A percentile compares a stretch with the other conserved stretches of the same genome.
These are phyloP conservation scores for Cladosporium cucumerinum DNA, from an alignment of 2,329 filamentous ascomycete species.

Conservation along the genomic window DNA sequence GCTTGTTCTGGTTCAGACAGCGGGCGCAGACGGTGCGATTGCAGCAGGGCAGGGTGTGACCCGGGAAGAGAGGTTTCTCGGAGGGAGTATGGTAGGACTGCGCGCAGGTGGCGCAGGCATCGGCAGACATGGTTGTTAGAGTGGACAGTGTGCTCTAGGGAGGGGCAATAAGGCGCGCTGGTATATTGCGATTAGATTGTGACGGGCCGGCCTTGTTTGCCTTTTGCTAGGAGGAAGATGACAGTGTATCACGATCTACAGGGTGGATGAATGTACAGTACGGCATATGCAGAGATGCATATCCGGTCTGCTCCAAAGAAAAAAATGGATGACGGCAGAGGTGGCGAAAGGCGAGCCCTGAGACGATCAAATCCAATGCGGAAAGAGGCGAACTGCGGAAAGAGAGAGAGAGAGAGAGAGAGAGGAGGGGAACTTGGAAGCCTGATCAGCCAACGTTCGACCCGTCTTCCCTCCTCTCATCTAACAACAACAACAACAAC, in stretches of 20 bases:
- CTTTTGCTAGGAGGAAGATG: not conserved
- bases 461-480: not conserved
- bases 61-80: slow-evolving; percentile 59
- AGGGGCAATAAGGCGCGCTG: not conserved
- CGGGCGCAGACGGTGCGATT: slow-evolving; percentile 66
- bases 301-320: not conserved
- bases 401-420: too few species aligned
- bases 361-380: not conserved
- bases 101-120: slow-evolving; percentile 35
- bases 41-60: slow-evolving; percentile 67
- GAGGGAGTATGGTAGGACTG: slow-evolving; percentile 29
- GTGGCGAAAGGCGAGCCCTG: not conserved
- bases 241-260: not conserved
- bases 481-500: slow-evolving; percentile 2
- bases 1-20: slow-evolving; percentile 66
- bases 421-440: not conserved
- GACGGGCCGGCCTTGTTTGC: not conserved
- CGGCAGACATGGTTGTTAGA: slow-evolving; percentile 9
- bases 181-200: too few species aligned
- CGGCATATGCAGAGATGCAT: not conserved
- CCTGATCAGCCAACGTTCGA: not conserved
- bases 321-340: slow-evolving; percentile 14
- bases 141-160: not conserved
- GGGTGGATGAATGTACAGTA: not conserved
- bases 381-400: slow-evolving; percentile 2